A percentile compares a stretch with the other conserved stretches of the same genome.
These are phyloP conservation scores for Mortierella sp. DNA, from an alignment of 371 early-diverging fungal genomes.

Conservation along the genomic window DNA sequence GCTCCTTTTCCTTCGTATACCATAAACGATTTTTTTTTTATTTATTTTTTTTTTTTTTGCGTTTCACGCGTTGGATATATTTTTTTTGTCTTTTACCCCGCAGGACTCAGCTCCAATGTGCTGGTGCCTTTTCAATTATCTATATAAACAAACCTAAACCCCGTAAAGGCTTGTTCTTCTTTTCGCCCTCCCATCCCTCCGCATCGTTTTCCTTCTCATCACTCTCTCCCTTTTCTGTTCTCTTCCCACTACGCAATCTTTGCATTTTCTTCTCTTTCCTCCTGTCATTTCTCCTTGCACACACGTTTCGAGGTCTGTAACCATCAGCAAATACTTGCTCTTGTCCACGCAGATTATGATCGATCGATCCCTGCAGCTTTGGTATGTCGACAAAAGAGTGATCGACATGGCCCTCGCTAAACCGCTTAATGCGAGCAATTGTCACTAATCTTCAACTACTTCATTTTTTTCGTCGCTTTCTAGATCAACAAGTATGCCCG, in stretches of 20 bases:
- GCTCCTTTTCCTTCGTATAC: too few relatives aligned
- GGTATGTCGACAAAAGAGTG: background rate
- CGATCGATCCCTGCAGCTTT: background rate
- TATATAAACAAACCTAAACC: background rate
- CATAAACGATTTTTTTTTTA: too few relatives aligned
- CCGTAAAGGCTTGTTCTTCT: background rate
- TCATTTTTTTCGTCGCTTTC: background rate
- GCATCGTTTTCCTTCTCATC: background rate
- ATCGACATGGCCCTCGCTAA: too few relatives aligned
- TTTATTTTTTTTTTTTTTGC: constrained; percentile 11
- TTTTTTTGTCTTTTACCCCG: background rate
- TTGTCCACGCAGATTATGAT: background rate
- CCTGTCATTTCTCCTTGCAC: background rate
- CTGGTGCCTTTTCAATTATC: background rate
- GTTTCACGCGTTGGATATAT: constrained; percentile 10
- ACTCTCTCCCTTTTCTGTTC: background rate
- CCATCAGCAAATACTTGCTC: background rate
- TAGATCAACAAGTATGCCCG: constrained; percentile 22
- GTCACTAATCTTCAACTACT: background rate
- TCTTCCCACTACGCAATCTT: too few relatives aligned
- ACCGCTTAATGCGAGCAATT: too few relatives aligned
- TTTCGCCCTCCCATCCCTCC: background rate
- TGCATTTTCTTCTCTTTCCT: too few relatives aligned
- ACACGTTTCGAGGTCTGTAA: background rate
- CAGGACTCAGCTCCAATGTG: background rate